Percentiles rank a stretch among this genome's conserved stretches.
phyloP scores from a whole-genome alignment of 495 filamentous ascomycete species.

The Aspergillus ellipticus region DNA sequence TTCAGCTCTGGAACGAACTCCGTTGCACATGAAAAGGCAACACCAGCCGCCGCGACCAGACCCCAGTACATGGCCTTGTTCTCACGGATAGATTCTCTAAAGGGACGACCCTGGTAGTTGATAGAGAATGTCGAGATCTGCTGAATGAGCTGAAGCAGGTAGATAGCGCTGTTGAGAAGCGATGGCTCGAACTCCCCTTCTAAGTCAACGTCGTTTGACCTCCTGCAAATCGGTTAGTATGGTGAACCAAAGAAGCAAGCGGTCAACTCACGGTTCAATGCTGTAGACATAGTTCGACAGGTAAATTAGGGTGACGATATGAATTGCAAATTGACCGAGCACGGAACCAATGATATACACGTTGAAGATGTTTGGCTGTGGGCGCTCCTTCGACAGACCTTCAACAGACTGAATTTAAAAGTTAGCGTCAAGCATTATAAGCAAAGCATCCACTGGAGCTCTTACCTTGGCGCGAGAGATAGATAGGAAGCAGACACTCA shows the following conservation, averaged over 20 bases:
- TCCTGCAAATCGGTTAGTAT: conserved; percentile 46
- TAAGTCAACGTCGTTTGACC: conserved; percentile 72
- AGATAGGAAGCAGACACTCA: conserved; percentile 98
- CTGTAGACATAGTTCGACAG: conserved; percentile 82
- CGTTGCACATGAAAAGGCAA: conserved; percentile 94
- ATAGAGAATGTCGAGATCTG: conserved; percentile 99
- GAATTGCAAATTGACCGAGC: conserved; percentile 94
- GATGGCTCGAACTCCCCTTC: conserved; percentile 95
- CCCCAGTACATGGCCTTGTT: conserved; percentile 99
- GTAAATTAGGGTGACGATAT: conserved; percentile 92
- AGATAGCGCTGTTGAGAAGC: conserved; percentile 93
- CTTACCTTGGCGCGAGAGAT: conserved; percentile 86
- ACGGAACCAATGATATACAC: conserved; percentile 97
- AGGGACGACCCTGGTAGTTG: conserved; percentile 98
- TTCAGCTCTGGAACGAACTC: conserved; percentile 97
- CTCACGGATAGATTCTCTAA: conserved; percentile 92
- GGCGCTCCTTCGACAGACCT: conserved; percentile 91
- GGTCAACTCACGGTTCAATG: conserved; percentile 68
- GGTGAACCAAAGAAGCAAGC: neutral
- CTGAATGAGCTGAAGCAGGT: conserved; percentile 96
- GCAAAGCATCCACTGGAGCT: neutral
- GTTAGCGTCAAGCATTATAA: conserved; percentile 19
- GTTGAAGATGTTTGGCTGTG: conserved; percentile 99
- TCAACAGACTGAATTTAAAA: conserved; percentile 66
- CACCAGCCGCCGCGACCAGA: conserved; percentile 77